Evolutionary conservation across 768 basidiomycete species (phyloP).

Genomic region (Rhodotorula sphaerocarpa): DNA sequence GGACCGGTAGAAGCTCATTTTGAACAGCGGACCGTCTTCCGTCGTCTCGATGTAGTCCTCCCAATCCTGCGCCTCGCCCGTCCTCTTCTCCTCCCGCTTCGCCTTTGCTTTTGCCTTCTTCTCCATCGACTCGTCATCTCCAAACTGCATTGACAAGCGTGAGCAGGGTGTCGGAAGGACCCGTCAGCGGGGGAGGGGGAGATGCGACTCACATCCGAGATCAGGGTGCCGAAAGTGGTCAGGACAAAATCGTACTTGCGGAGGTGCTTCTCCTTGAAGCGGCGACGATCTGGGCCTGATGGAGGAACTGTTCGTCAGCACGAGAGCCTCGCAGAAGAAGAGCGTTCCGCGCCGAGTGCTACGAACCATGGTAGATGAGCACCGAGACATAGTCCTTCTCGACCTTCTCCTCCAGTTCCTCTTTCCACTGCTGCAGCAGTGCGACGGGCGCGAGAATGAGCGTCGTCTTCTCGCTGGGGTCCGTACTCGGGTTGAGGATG

Average conservation of each 20-base stretch:
- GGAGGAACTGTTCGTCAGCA: constrained; percentile 32
- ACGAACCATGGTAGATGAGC: constrained; percentile 57
- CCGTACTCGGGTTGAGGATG: constrained; percentile 51
- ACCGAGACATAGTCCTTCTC: constrained; percentile 45
- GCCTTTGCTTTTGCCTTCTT: neutral
- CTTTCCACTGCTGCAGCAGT: constrained; percentile 54
- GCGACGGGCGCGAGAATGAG: constrained; percentile 58
- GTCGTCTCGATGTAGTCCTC: constrained; percentile 32
- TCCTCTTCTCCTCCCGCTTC: neutral
- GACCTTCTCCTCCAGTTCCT: constrained; percentile 49
- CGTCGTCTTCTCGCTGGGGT: constrained; percentile 55
- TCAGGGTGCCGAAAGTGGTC: constrained; percentile 48
- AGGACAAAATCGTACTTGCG: constrained; percentile 57
- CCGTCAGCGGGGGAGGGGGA: too few species aligned
- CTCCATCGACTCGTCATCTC: constrained; percentile 9
- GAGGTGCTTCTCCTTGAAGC: constrained; percentile 48
- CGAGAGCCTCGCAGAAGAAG: constrained; percentile 36
- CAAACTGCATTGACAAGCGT: neutral
- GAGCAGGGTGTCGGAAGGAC: too few species aligned
- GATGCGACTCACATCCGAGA: constrained; percentile 51
- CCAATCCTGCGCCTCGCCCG: neutral
- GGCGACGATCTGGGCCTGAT: constrained; percentile 43
- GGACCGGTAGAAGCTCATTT: constrained; percentile 41
- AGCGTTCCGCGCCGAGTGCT: neutral
- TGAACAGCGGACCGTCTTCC: constrained; percentile 40